Base-by-base conservation (phyloP, 148 eudicot species). In the Fallopia convolvulus region DNA sequence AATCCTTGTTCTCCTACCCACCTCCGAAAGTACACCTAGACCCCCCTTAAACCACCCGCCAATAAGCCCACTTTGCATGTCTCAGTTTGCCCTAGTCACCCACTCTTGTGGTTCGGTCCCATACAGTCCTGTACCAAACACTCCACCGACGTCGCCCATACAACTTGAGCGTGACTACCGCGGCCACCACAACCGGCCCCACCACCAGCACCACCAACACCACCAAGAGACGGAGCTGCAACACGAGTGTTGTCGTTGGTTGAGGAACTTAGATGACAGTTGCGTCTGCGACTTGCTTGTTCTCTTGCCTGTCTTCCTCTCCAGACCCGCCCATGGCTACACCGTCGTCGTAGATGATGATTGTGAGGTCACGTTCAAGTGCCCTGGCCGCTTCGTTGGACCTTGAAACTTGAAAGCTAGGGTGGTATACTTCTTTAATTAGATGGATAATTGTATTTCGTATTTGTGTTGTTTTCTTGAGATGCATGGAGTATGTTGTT, bases 281-380 rank as follows among this genome's bases (percentile, higher is more conserved):
- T 75, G 77, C 14, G 77, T 75, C 7, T 75, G 77, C 14, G 77
- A 75, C 32, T 23, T 75, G 58, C 44, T 75, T 12, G 58, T 75
- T 7, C 63, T n/a, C 12, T 52, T 75, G 77, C 77, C 77, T 5
- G 77, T 52, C 6, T 52, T 52, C 26, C 77, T 75, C n/a, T 75
- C 77, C 0, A 49, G 33, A 44, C 77, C 77, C 0, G 61, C 36
- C 6, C 77, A 75, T 11, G 21, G 42, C 13, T 75, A 75, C 77
- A 23, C 77, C 5, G 77, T 75, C 0, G 36, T 32, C 4, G 77
- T 52, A 3, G 41, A 75, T 30, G 41, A 26, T 14, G 63, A 32
- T 6, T 75, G 77, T 21, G 20, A 17, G 21, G 63, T 75, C 15
- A 75, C 63, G 2, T 75, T 30, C 6, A 7, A 52, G 44, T 75